Conservation (phyloP, 2,329 filamentous ascomycete species). For the Coleophoma crateriformis region DNA sequence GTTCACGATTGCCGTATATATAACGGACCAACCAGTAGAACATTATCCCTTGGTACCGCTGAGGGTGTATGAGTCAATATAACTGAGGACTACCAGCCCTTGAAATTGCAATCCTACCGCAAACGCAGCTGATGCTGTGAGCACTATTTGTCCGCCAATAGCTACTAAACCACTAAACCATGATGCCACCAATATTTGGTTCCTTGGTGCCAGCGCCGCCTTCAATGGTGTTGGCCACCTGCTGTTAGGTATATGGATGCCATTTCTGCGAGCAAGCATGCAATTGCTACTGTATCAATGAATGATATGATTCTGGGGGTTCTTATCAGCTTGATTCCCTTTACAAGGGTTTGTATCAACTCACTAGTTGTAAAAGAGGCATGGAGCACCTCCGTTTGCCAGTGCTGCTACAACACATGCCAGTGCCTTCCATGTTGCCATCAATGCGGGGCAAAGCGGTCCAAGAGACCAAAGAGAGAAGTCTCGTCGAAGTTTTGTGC, state of each 20-base stretch:
- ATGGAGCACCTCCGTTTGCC: conserved; percentile 38
- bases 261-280: conserved; percentile 35
- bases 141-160: conserved; percentile 38
- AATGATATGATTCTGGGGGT: conserved; percentile 33
- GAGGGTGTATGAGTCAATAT: conserved; percentile 29
- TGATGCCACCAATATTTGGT: conserved; percentile 28
- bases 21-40: conserved; percentile 39
- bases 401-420: conserved; percentile 40
- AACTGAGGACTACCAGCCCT: conserved; percentile 36
- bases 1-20: conserved; percentile 33
- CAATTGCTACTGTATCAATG: conserved; percentile 32
- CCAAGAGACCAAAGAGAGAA: conserved; percentile 39
- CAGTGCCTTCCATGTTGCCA: conserved; percentile 46
- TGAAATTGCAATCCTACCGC: conserved; percentile 38
- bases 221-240: conserved; percentile 56
- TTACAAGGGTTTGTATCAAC: neutral
- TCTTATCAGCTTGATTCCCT: too few relatives aligned
- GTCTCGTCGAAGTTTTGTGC: conserved; percentile 19
- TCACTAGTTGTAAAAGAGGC: conserved; percentile 39
- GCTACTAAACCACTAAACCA: conserved; percentile 40
- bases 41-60: conserved; percentile 39
- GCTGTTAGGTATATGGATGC: conserved; percentile 34
- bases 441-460: conserved; percentile 38
- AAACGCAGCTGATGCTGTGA: conserved; percentile 42
- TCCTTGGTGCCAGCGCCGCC: conserved; percentile 41